Base-by-base conservation (phyloP, 2,329 filamentous ascomycete genomes). In the Hortaea werneckii region DNA sequence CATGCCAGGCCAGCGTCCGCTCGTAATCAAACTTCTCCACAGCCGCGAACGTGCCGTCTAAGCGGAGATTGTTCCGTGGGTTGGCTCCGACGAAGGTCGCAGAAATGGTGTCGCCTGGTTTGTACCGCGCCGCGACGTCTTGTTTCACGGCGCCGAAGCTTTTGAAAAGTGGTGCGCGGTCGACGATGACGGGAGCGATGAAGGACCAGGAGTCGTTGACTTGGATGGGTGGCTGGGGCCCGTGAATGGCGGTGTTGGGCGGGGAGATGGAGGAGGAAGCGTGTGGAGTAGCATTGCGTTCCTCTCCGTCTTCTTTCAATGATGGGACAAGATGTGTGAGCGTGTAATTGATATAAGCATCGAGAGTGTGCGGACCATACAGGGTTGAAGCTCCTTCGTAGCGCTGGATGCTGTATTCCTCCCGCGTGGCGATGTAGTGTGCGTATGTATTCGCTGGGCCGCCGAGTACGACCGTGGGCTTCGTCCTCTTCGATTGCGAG, bases 381-480 rank as follows among this genome's bases (percentile, higher is more conserved):
- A 96, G 78, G 0, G 90, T 96, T 5, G 85, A 90, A 0, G 87
- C 90, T n/a, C 89, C 90, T 68, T 96, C 90, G 66, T 95, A 95
- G 7, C 90, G 82, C 67, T 95, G 90, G 40, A 92, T 72, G 9
- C 70, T 68, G 63, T 92, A 94, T 64, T 94, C 85, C 63, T 94
- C 85, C 28, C 80, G 76, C 0, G 87, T 90, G 1, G 82, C 66
- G 48, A 87, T 79, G 64, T 90, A 90, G 65, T 90, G 85, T 3
- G 86, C 82, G 64, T 96, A 96, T 48, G 79, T 88, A 63, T 96
- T 96, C 42, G 87, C 87, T 0, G 90, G 89, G 0, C 86, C 88
- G 27, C 89, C 87, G 1, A 95, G 72, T 1, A 95, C 84, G 3
- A 94, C 87, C n/a, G 87, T 60, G 0, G 85, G 83, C 1, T 71